Evolutionary conservation across 1,139 yeast species (phyloP), one percentile per base, ranked within the genome.

Genomic region (Candida dubliniensis): DNA sequence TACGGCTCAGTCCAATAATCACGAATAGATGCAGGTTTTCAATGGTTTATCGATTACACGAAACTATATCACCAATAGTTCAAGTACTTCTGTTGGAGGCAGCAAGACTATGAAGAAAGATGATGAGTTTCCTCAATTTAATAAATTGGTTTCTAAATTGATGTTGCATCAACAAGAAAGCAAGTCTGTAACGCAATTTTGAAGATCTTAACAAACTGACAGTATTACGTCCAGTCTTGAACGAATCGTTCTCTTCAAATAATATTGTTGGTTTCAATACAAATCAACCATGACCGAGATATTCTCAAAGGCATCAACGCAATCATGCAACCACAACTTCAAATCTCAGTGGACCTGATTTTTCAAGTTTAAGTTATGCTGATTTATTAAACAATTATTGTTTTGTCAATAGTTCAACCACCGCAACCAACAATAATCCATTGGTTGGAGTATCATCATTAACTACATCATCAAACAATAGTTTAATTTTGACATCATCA

Each of bases 301-400:
- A 48, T 38, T 46, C 50, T 3, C 51, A 46, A 30, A 46, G 48
- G 40, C 45, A 44, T 13, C 41, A 31, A 37, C 40, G 40, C 31
- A n/a, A 30, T 31, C 40, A 37, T 24, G n/a, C n/a, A n/a, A n/a
- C n/a, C 25, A 32, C 13, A 5, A 23, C 27, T 8, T 30, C 32
- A 11, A 26, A 13, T 11, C 27, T 29, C 29, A 31, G 30, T 13
- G 31, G 38, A 37, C 42, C 44, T n/a, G 45, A 41, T 14, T 47
- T 48, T 35, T 45, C 51, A n/a, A 45, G 52, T 13, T 56, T 61
- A 26, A 60, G 66, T 9, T 66, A 66, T 46, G 53, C 69, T 9
- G 68, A 64, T 45, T 56, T 66, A 40, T 51, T 66, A 45, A 63
- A 64, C 43, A 61, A 64, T 41, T 66, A 64, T 48, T 66, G 71